A percentile compares a stretch with the other conserved stretches of the same genome.
Conservation (phyloP, 495 filamentous ascomycete genomes). For the Neurospora sp. region DNA sequence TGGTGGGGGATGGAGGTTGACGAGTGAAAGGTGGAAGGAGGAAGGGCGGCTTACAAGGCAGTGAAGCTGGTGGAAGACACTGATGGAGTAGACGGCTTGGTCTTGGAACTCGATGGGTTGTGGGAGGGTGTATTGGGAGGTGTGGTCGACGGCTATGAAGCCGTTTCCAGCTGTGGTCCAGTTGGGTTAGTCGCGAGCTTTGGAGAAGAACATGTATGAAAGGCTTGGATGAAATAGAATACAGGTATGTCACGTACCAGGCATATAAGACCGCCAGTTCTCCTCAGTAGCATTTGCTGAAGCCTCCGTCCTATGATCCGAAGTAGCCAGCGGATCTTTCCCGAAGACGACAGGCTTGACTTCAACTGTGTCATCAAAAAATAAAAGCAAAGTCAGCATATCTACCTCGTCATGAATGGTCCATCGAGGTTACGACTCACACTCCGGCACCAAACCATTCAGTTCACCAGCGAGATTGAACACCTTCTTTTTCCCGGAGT, state of each 20-base stretch:
- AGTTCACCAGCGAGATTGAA: neutral
- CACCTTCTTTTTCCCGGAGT: no score
- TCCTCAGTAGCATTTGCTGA: slow-evolving; percentile 3
- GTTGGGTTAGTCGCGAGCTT: neutral
- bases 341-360: neutral
- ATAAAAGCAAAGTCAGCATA: no score
- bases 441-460: neutral
- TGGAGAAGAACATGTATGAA: neutral
- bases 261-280: slow-evolving; percentile 1
- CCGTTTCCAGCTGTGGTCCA: neutral
- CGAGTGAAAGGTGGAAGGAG: no score
- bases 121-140: neutral
- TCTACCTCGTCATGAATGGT: no score
- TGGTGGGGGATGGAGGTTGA: no score
- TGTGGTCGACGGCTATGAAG: neutral
- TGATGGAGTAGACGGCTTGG: slow-evolving; percentile 1
- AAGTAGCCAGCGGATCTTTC: neutral
- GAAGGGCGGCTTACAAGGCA: slow-evolving; percentile 2
- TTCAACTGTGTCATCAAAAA: no score
- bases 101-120: neutral
- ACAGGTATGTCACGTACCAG: neutral
- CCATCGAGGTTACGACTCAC: no score
- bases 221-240: neutral
- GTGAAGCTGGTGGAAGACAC: slow-evolving; percentile 7
- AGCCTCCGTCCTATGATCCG: slow-evolving; percentile 4